Base-by-base conservation (phyloP, 1,284 basidiomycete genomes). In the Amylostereum chailletii region DNA sequence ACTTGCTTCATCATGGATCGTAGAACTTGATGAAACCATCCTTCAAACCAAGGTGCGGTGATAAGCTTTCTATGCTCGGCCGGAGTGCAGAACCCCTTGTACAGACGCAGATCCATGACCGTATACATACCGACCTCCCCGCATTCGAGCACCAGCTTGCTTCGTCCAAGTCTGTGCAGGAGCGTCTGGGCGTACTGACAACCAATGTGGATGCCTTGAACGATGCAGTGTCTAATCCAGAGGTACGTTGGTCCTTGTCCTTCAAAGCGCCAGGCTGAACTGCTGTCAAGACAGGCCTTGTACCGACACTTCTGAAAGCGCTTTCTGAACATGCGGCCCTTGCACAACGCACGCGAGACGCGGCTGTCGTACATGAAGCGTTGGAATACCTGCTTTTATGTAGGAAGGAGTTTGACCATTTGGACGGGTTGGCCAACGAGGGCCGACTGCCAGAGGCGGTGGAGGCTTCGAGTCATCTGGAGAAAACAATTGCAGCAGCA, bases 1-100 rank as follows among this genome's bases (percentile, higher is more conserved):
- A 27, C 60, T 83, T 42, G 82, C 82, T 9, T 68, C 75, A 30
- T 78, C 77, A 54, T 90, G 86, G 86, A 67, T 87, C 33, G 58
- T 65, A 0, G 85, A 90, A 60, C 71, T 90, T 29, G 78, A 89
- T 56, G 73, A 77, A 42, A 76, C 79, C 26, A 86, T 90, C 54
- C 65, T 67, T 34, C 66, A 71, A 27, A 86, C 84, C 5, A 83
- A 86, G 71, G 88, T 87, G 57, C 44, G 61, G 4, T 4, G 6
- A 6, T 10, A 7, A 7, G 7, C 19, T 31, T 6, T 52, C 45
- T 44, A 45, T 44, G 39, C 31, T 48, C 32, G n/a, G 29, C 29
- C 53, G 9, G 9, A 34, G 37, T 31, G 46, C 29, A 36, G 51
- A 38, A 56, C 37, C 40, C 27, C 6, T n/a, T 33, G 46, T 41